Percentiles rank a stretch among this genome's conserved stretches.
These are phyloP conservation scores for Silene noctiflora DNA, from an alignment of 179 eudicot genomes.

Conservation along the genomic window DNA sequence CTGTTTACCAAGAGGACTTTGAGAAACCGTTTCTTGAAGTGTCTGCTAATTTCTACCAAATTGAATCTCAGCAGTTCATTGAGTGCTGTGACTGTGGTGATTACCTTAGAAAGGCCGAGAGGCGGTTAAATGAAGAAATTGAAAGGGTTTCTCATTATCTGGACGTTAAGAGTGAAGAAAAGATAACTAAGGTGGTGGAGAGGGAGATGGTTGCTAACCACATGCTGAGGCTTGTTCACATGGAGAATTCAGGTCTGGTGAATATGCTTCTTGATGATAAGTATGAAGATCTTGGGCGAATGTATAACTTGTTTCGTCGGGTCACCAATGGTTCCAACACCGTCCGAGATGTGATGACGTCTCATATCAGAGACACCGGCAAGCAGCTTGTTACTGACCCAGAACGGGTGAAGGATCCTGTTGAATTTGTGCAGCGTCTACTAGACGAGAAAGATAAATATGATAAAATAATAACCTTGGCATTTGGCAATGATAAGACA, in stretches of 20 bases:
- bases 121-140: conserved; percentile 83
- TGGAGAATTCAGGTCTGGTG: conserved; percentile 89
- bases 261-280: conserved; percentile 81
- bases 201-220: conserved; percentile 85
- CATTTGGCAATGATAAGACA: conserved; percentile 77
- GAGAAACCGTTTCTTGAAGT: conserved; percentile 83
- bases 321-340: conserved; percentile 68
- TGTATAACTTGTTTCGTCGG: conserved; percentile 75
- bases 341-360: conserved; percentile 79
- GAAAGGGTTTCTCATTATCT: conserved; percentile 86
- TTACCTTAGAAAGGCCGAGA: conserved; percentile 78
- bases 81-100: conserved; percentile 92
- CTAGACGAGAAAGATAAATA: conserved; percentile 78
- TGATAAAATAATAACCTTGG: conserved; percentile 62
- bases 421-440: conserved; percentile 85
- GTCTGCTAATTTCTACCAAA: conserved; percentile 74
- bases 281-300: conserved; percentile 78
- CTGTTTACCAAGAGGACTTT: conserved; percentile 86
- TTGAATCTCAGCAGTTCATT: conserved; percentile 78
- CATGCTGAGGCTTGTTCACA: conserved; percentile 75
- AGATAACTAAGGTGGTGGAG: conserved; percentile 81
- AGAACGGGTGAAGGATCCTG: conserved; percentile 84
- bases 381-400: conserved; percentile 91
- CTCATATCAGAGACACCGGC: conserved; percentile 75
- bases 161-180: conserved; percentile 70